A percentile compares a stretch with the other conserved stretches of the same genome.
phyloP scores from a whole-genome alignment of 208 protist species.

The Leishmania major region DNA sequence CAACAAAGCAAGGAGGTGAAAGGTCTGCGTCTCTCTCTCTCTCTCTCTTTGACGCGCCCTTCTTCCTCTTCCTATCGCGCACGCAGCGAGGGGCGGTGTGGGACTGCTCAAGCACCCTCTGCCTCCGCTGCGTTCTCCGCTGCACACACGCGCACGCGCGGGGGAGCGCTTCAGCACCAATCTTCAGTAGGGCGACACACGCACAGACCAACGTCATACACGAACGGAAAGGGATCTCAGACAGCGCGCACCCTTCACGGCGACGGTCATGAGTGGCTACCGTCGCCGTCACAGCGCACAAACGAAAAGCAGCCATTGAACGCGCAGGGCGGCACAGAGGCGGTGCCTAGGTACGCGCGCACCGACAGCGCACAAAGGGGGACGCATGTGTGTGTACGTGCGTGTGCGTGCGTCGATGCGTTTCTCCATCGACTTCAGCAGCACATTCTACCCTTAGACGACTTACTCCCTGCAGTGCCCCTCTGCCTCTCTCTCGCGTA shows the following conservation, averaged over 20 bases:
- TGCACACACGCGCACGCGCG: neutral
- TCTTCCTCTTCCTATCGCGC: neutral
- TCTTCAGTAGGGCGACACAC: neutral
- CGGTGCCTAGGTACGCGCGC: neutral
- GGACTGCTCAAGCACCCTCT: neutral
- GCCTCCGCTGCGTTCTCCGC: neutral
- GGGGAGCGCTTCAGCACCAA: neutral
- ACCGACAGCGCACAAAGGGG: neutral
- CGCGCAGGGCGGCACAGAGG: neutral
- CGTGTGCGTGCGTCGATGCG: neutral
- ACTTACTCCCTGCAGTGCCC: neutral
- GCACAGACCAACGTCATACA: too few species aligned
- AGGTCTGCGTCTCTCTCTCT: too few species aligned
- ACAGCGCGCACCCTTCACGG: neutral
- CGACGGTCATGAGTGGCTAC: neutral
- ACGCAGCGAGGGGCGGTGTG: neutral
- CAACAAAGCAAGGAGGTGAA: neutral
- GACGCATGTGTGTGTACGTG: neutral
- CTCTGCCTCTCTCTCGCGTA: constrained; percentile 15
- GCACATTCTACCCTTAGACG: neutral
- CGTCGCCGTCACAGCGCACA: neutral
- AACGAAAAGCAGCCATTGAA: neutral
- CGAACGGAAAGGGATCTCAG: neutral
- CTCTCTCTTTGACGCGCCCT: neutral
- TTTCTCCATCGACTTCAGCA: neutral